Conservation (phyloP, 202 grass and related monocot species). For the Bolboschoenoplectus hybrid region DNA sequence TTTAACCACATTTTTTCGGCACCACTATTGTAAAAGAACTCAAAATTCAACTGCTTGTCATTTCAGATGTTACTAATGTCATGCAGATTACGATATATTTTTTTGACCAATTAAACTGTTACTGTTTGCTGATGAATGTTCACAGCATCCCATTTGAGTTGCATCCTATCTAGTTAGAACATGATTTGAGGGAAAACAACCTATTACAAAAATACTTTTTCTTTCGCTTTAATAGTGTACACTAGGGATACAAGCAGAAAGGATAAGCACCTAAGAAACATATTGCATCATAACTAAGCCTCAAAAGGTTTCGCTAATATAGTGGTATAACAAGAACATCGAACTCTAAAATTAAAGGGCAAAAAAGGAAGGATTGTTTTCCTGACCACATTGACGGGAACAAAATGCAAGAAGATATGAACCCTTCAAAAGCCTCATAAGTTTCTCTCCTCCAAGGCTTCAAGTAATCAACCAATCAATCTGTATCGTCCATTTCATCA, state of each 20-base stretch:
- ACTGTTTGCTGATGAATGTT: neutral
- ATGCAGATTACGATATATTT: neutral
- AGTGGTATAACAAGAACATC: constrained; percentile 29
- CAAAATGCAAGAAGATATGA: neutral
- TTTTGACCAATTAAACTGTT: neutral
- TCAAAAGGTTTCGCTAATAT: constrained; percentile 10
- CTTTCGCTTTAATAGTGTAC: constrained; percentile 6
- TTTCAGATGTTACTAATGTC: neutral
- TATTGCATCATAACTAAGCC: constrained; percentile 20
- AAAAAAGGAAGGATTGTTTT: neutral
- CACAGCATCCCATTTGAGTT: neutral
- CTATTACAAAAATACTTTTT: constrained; percentile 1
- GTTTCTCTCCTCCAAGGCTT: neutral
- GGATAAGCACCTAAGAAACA: constrained; percentile 33
- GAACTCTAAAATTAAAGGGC: neutral
- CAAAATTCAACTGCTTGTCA: neutral
- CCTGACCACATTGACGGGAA: neutral
- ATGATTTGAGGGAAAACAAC: neutral
- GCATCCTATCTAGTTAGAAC: neutral
- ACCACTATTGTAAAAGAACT: no score
- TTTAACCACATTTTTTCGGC: neutral
- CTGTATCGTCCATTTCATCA: constrained; percentile 82
- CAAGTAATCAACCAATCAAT: constrained; percentile 45
- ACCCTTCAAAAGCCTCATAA: neutral
- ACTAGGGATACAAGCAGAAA: constrained; percentile 2